A percentile compares a stretch with the other conserved stretches of the same genome.
Evolutionary conservation across 148 eudicot species (phyloP).

Genomic region (Rheum nobile): DNA sequence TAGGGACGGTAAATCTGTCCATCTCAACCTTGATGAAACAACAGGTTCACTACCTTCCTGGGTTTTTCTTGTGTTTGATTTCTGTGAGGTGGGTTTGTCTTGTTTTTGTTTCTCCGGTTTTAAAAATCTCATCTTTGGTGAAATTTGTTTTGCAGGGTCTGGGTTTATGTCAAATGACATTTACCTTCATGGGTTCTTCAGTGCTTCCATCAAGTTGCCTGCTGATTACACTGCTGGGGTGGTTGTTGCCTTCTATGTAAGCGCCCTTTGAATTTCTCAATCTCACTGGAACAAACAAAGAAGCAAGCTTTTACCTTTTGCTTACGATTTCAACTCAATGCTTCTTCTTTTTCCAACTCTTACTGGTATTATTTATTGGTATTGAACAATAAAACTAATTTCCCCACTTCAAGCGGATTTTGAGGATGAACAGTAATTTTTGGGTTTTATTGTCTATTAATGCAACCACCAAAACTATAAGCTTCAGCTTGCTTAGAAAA

Average conservation of each 20-base stretch:
- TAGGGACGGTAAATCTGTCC: constrained; percentile 77
- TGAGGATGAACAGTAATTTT: background rate
- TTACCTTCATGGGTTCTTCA: constrained; percentile 18
- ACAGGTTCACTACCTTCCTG: constrained; percentile 37
- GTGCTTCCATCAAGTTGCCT: constrained; percentile 26
- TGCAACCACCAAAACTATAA: background rate
- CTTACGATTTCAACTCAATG: background rate
- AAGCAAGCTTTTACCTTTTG: background rate
- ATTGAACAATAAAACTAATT: background rate
- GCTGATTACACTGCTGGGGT: constrained; percentile 26
- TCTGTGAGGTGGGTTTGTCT: constrained; percentile 9
- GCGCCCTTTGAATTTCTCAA: background rate
- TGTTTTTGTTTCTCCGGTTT: background rate
- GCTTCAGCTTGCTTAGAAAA: background rate
- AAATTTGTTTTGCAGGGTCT: constrained; percentile 12
- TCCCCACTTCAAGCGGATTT: background rate
- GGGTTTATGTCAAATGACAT: constrained; percentile 13
- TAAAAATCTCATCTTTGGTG: background rate
- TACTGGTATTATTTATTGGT: background rate
- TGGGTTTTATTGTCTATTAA: background rate
- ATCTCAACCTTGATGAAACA: constrained; percentile 71
- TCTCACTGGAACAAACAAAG: background rate
- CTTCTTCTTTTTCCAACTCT: background rate
- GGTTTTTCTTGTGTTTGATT: background rate
- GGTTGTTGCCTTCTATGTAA: constrained; percentile 28